phyloP scores from a whole-genome alignment of 23 red algal genomes.

The Chondrus crispus region DNA sequence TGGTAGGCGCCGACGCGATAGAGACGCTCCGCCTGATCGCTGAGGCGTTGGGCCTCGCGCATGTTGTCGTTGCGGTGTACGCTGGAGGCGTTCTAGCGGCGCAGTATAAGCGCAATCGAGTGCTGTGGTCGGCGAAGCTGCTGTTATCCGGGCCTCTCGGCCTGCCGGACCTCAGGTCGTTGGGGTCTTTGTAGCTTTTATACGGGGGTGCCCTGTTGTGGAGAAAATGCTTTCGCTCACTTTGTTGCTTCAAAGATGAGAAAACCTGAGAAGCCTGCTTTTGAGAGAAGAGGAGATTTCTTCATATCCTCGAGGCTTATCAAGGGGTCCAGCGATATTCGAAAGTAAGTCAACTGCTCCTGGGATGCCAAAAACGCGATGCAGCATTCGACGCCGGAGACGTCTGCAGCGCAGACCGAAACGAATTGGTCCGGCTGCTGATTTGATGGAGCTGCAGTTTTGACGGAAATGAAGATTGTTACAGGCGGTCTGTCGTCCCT shows the following conservation, averaged over 20 bases:
- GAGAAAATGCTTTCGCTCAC: background rate
- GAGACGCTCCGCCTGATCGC: background rate
- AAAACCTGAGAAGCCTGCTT: background rate
- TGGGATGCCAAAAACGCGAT: background rate
- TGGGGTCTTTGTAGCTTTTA: background rate
- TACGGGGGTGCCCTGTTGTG: background rate
- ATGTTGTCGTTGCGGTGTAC: conserved; percentile 32
- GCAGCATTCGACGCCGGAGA: background rate
- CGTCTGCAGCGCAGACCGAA: background rate
- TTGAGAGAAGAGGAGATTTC: background rate
- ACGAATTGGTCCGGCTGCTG: background rate
- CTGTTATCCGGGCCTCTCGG: conserved; percentile 38
- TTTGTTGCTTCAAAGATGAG: background rate
- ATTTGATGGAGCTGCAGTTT: background rate
- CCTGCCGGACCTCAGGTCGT: background rate
- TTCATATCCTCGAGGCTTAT: background rate
- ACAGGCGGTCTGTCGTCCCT: background rate
- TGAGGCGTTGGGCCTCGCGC: conserved; percentile 13
- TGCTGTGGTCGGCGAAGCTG: conserved; percentile 49
- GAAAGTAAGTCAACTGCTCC: background rate
- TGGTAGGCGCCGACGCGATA: background rate
- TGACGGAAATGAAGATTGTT: background rate
- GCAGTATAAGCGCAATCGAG: conserved; percentile 4
- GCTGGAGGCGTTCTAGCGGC: conserved; percentile 10
- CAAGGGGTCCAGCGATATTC: background rate